Evolutionary conservation across 2,329 filamentous ascomycete species (phyloP), one percentile per base, ranked within the genome.

Genomic region (Lomentospora prolificans): DNA sequence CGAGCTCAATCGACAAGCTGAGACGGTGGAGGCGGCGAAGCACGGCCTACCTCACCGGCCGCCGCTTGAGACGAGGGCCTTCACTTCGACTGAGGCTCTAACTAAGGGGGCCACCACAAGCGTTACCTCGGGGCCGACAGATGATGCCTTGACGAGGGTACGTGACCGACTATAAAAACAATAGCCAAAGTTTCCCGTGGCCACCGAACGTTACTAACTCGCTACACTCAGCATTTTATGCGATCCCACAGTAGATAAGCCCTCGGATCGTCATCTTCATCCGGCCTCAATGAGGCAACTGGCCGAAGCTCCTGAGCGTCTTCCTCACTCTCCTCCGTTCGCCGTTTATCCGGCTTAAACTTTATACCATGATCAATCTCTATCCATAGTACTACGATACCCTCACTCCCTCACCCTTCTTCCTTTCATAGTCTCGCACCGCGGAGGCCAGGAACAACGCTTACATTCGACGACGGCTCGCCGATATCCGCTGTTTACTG

Each of bases 71-170:
- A 72, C 77, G 52, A 78, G 88, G 58, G 80, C 88, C 14, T 81
- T 85, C 62, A 90, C 87, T n/a, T 84, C 83, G 24, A 31, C 24
- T 12, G 48, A 51, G 48, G 5, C 48, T 31, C 10, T 28, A 8
- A 51, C 5, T n/a, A 51, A 51, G 25, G 48, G 28, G 24, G 17
- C 22, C 12, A 14, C 22, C 9, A 25, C 48, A 25, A 75, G 78
- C 28, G 71, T 86, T 54, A 71, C 85, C 53, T 81, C 79, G 57
- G 77, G 77, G 57, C 79, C 82, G 62, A 73, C 80, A 64, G 78
- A 78, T 50, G 84, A 89, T 74, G 70, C 75, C 50, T 65, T 81
- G 61, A 67, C 71, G 66, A 78, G 74, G 72, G 73, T 76, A 73
- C 70, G 76, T 70, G 72, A 70, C 3, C n/a, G n/a, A 25, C 17